Evolutionary conservation across 768 basidiomycete genomes (phyloP), one percentile per base, ranked within the genome.

Genomic region (Sarcodon aspratus): DNA sequence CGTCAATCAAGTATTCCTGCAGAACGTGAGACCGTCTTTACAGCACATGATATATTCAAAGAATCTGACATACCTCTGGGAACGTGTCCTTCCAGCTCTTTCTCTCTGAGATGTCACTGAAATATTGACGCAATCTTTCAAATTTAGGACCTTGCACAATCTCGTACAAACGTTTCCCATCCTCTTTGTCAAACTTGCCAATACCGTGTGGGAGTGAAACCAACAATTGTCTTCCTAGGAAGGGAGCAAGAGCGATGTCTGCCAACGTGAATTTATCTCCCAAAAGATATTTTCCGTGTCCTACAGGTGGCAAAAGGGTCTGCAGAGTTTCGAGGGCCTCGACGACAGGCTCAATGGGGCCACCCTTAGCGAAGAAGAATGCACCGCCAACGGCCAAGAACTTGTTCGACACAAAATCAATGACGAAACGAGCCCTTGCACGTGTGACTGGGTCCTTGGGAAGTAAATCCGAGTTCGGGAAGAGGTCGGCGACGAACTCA

Each of bases 401-500:
- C 51, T 73, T 74, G 53, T 65, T 72, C 2, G 68, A 66, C 34
- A 77, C 67, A 7, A 69, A 64, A 50, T 83, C 78, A 59, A 79
- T 71, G 65, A 83, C 80, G 62, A 83, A 76, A 18, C 82, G 77
- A 7, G 69, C 74, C 49, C 72, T 67, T 35, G 84, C 82, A 35
- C 79, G 75, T 7, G 57, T 54, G 35, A 83, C 69, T 0, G 77
- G 77, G 57, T 79, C 75, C 8, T 63, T 59, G 3, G 82, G 82
- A 8, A 79, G 68, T 36, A 82, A 64, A 33, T 55, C 47, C 32
- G 72, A 67, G 35, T 67, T 58, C 1, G 74, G 72, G 59, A 67
- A 75, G 48, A 82, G 63, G 58, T 83, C 82, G 9, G 78, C 78
- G 49, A 84, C 59, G 63, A 85, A 78, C 58, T 85, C 80, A 47